These are phyloP conservation scores for Microdochium trichocladiopsis DNA, from an alignment of 2,329 filamentous ascomycete genomes.

Conservation along the genomic window DNA sequence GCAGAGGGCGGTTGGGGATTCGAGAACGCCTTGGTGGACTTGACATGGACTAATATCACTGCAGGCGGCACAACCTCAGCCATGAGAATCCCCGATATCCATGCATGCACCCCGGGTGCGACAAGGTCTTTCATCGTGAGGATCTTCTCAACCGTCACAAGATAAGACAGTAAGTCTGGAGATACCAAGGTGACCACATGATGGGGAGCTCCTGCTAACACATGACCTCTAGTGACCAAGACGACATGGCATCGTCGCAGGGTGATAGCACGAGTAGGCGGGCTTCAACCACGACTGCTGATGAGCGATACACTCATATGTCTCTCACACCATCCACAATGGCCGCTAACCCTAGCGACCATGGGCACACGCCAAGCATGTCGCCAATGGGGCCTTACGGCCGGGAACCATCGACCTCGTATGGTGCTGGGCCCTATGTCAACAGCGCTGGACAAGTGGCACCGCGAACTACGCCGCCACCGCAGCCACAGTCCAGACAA, in stretches of 20 bases:
- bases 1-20: not conserved
- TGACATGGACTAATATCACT: constrained; percentile 14
- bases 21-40: constrained; percentile 2
- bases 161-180: constrained; percentile 37
- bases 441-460: not conserved
- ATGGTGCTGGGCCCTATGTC: not conserved
- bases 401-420: not conserved
- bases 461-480: not conserved
- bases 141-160: constrained; percentile 54
- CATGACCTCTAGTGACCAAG: constrained; percentile 30
- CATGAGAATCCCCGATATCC: constrained; percentile 45
- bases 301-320: constrained; percentile 8
- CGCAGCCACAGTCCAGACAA: not conserved
- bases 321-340: not conserved
- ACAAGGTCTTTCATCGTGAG: constrained; percentile 48
- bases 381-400: not conserved
- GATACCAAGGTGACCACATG: too few relatives aligned
- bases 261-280: constrained; percentile 16
- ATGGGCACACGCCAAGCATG: not conserved
- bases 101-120: constrained; percentile 47
- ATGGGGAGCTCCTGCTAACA: too few relatives aligned
- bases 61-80: constrained; percentile 53
- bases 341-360: not conserved
- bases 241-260: constrained; percentile 27
- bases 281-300: constrained; percentile 15